Base-by-base conservation (phyloP, 768 basidiomycete genomes). In the Lentinula lateritia region DNA sequence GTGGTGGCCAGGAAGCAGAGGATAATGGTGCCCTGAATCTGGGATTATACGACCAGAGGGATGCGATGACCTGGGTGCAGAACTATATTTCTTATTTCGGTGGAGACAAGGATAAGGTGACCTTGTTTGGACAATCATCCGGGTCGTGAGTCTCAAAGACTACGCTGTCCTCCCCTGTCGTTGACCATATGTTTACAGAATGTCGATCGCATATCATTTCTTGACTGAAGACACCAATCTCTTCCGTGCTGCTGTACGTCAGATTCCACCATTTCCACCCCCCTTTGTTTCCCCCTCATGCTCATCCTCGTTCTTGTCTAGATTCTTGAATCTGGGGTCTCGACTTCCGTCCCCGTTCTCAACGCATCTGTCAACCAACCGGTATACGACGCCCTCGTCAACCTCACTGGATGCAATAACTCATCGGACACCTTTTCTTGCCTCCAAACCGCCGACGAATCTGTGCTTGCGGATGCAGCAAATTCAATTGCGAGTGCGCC, bases 61-160 rank as follows among this genome's bases (percentile, higher is more conserved):
- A 38, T 50, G 73, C 69, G 8, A 61, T 72, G 6, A 55, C 36
- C 6, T 73, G 71, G 80, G 73, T 82, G 0, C 76, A 80, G 58
- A 68, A 74, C 55, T 76, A 83, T 62, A 78, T 82, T 57, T 67
- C 63, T 36, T 67, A 71, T 0, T 83, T 82, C 61, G 80, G 81
- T 2, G 81, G 81, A 32, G 77, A 73, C 53, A 68, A 66, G 5
- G 62, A 28, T 12, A 66, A 72, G 64, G 71, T 62, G 1, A 38
- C 32, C 13, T 13, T 73, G 1, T 71, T 41, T 3, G 56, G 38
- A 18, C 56, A 41, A 32, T 58, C 38, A 7, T 58, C 38, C 28
- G 56, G 38, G 13, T 41, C 43, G 39, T 59, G 46, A 28, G 43
- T 61, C 23, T 23, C 23, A 23, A 23, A 23, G 23, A 23, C 23